These are phyloP conservation scores for Miamiensis avidus DNA, from an alignment of 169 alveolate genomes.

Conservation along the genomic window DNA sequence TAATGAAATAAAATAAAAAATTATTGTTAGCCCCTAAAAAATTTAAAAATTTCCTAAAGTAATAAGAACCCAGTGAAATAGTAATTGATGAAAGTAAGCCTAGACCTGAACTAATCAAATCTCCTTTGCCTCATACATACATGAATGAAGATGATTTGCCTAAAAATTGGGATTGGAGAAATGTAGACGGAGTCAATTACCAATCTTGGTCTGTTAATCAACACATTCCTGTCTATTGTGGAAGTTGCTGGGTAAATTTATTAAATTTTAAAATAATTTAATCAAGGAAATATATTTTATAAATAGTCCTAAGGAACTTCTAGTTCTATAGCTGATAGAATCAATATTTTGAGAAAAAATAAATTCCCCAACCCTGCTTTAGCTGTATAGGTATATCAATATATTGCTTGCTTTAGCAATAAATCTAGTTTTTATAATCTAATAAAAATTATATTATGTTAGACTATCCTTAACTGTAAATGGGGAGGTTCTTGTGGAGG, in stretches of 20 bases:
- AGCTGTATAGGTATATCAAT: conserved; percentile 45
- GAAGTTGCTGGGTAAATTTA: conserved; percentile 61
- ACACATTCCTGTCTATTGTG: conserved; percentile 82
- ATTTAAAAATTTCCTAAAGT: too few relatives aligned
- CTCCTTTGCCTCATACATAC: too few relatives aligned
- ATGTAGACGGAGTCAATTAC: conserved; percentile 61
- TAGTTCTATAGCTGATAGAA: conserved; percentile 80
- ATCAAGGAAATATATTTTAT: neutral
- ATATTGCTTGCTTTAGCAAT: too few relatives aligned
- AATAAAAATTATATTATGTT: too few relatives aligned
- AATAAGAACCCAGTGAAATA: too few relatives aligned
- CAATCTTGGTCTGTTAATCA: conserved; percentile 70
- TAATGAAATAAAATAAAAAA: too few relatives aligned
- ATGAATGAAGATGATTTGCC: too few relatives aligned
- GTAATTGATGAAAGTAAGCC: too few relatives aligned
- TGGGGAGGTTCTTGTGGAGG: conserved; percentile 88
- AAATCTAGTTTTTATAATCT: neutral
- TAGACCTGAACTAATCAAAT: too few relatives aligned
- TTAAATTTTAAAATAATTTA: neutral
- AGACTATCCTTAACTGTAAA: conserved; percentile 76
- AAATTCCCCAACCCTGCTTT: conserved; percentile 62
- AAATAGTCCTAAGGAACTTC: conserved; percentile 87
- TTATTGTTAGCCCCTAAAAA: too few relatives aligned
- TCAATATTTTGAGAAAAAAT: conserved; percentile 70
- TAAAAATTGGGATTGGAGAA: conserved; percentile 70